Evolutionary conservation across 345 rosid species (phyloP), one percentile per base, ranked within the genome.

Genomic region (Salix arbutifolia): DNA sequence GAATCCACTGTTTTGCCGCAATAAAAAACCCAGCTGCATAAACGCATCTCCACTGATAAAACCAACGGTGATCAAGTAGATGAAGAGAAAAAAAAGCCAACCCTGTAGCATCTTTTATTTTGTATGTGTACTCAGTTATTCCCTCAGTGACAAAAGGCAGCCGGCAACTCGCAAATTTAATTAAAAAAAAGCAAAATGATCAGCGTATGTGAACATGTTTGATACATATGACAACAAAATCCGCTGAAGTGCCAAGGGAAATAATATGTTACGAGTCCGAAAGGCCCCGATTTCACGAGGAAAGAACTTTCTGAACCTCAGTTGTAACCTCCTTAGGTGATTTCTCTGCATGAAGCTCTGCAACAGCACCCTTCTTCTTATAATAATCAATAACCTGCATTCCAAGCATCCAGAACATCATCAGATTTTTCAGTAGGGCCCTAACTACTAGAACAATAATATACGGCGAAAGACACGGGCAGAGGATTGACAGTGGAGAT

Each of bases 381-480:
- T 95, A 95, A 79, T 95, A 93, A 58, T 86, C 90, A 72, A 93
- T 89, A 12, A 95, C 97, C 99, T 93, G 84, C 81, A 78, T 72
- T 81, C 76, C 67, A 42, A 77, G 70, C 28, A 7, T 28, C 50
- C 25, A 25, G 46, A 53, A 64, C 8, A 23, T 6, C 68, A 56
- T 71, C 30, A 76, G 17, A 65, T 30, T 46, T 30, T 46, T 23
- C 35, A 4, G 1, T 11, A 37, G 52, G 11, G 3, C 11, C 17
- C 44, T 50, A 50, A 38, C 13, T 26, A 25, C 25, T 16, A 18
- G 18, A 42, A 25, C 50, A 42, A 48, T 38, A 38, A 7, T 18
- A 58, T 28, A 38, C 17, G 12, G 31, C 14, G 4, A 42, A 52
- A 53, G 65, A 42, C 21, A 75, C 16, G 14, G 13, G 8, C 44